Percentiles rank a stretch among this genome's conserved stretches.
Conservation (phyloP, 2,329 filamentous ascomycete species). For the Clarireedia homoeocarpa region DNA sequence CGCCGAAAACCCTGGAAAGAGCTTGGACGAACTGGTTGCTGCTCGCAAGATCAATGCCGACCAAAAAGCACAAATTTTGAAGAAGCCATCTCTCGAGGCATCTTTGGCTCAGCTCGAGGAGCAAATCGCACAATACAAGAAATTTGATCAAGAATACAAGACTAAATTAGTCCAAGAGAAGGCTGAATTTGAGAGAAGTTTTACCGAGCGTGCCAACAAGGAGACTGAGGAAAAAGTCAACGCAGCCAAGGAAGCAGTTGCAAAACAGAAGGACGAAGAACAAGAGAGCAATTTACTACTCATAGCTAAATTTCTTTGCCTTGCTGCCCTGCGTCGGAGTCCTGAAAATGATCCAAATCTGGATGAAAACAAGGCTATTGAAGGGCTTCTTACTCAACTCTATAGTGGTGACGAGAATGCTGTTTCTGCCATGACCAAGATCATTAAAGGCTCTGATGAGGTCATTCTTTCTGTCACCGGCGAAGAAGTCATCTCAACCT, state of each 20-base stretch:
- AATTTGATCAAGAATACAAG: constrained; percentile 66
- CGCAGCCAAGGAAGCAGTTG: constrained; percentile 35
- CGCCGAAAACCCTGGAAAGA: constrained; percentile 59
- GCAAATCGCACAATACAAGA: constrained; percentile 66
- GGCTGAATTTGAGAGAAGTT: constrained; percentile 50
- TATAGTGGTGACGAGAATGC: constrained; percentile 72
- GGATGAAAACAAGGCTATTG: constrained; percentile 73
- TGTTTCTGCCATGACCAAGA: constrained; percentile 66
- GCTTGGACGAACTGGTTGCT: constrained; percentile 65
- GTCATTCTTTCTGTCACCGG: constrained; percentile 57
- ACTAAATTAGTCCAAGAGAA: constrained; percentile 50
- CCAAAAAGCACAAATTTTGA: constrained; percentile 68
- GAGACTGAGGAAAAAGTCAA: constrained; percentile 41
- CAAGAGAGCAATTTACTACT: constrained; percentile 59
- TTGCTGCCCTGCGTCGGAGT: constrained; percentile 67
- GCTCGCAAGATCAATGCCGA: constrained; percentile 71
- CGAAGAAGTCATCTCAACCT: constrained; percentile 59
- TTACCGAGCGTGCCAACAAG: constrained; percentile 41
- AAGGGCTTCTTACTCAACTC: constrained; percentile 69
- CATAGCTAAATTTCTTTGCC: constrained; percentile 71
- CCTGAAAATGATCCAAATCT: constrained; percentile 53
- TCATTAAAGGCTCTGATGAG: constrained; percentile 66
- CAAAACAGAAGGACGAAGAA: constrained; percentile 42
- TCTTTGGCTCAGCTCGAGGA: constrained; percentile 66
- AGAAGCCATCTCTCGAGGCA: constrained; percentile 65